These are phyloP conservation scores for Paraconiothyrium brasiliense DNA, from an alignment of 2,329 filamentous ascomycete species.

Conservation along the genomic window DNA sequence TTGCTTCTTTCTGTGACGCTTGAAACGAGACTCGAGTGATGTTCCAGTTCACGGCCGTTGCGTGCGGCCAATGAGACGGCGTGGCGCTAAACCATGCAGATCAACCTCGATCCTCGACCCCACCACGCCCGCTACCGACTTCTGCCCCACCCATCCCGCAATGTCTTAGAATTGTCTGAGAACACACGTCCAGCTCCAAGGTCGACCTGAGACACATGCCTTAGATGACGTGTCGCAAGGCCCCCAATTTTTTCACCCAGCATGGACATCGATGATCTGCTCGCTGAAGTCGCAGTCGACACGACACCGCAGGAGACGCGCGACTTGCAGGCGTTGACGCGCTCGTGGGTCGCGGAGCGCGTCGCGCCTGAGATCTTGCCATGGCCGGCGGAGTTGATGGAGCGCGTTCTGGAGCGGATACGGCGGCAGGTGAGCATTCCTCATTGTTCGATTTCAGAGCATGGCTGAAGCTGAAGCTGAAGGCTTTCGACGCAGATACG, in stretches of 20 bases:
- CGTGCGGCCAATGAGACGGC: slow-evolving; percentile 22
- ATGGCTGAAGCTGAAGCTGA: slow-evolving; percentile 4
- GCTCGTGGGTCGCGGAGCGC: slow-evolving; percentile 92
- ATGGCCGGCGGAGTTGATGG: slow-evolving; percentile 80
- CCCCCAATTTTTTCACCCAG: not conserved
- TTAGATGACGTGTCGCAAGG: slow-evolving; percentile 9
- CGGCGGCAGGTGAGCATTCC: slow-evolving; percentile 44
- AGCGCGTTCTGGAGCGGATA: slow-evolving; percentile 75
- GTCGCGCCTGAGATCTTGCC: slow-evolving; percentile 87
- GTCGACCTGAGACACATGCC: slow-evolving; percentile 5
- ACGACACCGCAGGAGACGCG: slow-evolving; percentile 65
- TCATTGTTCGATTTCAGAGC: too few relatives aligned
- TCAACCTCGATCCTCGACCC: slow-evolving; percentile 18
- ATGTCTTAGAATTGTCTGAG: not conserved
- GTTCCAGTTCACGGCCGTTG: not conserved
- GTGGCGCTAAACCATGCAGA: slow-evolving; percentile 24
- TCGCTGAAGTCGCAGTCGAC: slow-evolving; percentile 59
- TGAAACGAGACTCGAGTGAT: not conserved
- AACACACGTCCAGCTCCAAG: not conserved
- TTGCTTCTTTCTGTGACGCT: not conserved
- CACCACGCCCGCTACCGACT: slow-evolving; percentile 18
- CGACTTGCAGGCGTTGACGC: slow-evolving; percentile 88
- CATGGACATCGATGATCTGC: slow-evolving; percentile 63
- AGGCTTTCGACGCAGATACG: not conserved
- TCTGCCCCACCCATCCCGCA: slow-evolving; percentile 22